These are phyloP conservation scores for Amanita exitialis DNA, from an alignment of 768 basidiomycete genomes.

Conservation along the genomic window DNA sequence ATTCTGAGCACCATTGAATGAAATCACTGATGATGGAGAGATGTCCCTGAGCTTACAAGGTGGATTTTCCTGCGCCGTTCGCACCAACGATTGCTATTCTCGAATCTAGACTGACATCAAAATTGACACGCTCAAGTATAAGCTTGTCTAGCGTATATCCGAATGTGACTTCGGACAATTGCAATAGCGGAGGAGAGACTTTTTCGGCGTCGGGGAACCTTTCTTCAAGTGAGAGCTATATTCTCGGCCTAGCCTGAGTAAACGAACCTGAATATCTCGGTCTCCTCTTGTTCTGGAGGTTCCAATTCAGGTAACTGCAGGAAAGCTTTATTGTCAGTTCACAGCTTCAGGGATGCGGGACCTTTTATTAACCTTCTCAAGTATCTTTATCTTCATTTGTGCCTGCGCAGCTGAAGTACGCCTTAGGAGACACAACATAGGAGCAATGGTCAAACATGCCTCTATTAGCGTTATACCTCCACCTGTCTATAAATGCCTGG, in stretches of 20 bases:
- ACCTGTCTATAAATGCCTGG: constrained; percentile 96
- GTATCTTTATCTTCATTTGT: constrained; percentile 61
- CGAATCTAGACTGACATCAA: constrained; percentile 92
- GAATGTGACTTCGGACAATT: constrained; percentile 85
- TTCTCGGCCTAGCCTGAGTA: background rate
- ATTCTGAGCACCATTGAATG: constrained; percentile 40
- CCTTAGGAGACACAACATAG: background rate
- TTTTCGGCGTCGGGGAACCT: constrained; percentile 96
- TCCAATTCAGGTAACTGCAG: constrained; percentile 82
- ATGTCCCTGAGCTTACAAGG: constrained; percentile 43
- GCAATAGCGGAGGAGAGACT: constrained; percentile 91
- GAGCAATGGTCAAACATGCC: constrained; percentile 28
- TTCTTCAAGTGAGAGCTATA: background rate
- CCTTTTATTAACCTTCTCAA: constrained; percentile 52
- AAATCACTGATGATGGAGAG: background rate
- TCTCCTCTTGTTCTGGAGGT: constrained; percentile 89
- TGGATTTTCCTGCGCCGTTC: constrained; percentile 95
- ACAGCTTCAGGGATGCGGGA: background rate
- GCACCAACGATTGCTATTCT: constrained; percentile 93
- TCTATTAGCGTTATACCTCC: constrained; percentile 96
- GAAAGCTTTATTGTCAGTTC: constrained; percentile 1
- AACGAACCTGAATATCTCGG: constrained; percentile 78
- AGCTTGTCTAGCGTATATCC: constrained; percentile 75
- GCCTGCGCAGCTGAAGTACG: constrained; percentile 69
- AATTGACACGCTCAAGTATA: constrained; percentile 69